Percentiles rank a stretch among this genome's conserved stretches.
Conservation (phyloP, 768 basidiomycete species). For the Lepiota venenata region DNA sequence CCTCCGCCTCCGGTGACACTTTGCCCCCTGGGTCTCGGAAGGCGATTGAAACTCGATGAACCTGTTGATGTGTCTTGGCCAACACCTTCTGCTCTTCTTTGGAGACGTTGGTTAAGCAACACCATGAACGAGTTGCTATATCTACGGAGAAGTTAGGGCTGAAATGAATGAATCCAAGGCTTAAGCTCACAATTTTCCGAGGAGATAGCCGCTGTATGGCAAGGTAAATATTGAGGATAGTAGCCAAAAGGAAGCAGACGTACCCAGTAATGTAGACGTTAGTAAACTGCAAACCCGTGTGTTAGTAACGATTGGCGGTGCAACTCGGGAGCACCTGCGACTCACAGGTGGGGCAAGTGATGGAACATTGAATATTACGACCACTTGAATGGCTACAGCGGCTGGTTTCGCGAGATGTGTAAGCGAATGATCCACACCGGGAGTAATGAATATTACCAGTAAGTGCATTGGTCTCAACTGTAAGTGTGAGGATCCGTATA, state of each 20-base stretch:
- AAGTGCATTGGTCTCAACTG: background rate
- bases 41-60: no score
- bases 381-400: conserved; percentile 1
- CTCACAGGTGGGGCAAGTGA: conserved; percentile 5
- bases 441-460: background rate
- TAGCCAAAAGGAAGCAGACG: background rate
- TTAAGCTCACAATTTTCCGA: conserved; percentile 1
- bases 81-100: background rate
- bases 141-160: background rate
- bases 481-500: background rate
- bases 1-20: no score
- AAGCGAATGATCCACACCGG: background rate
- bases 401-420: background rate
- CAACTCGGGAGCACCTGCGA: no score
- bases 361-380: background rate
- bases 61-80: no score
- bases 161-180: background rate
- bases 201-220: background rate
- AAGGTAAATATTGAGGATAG: background rate
- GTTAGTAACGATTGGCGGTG: background rate
- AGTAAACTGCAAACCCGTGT: background rate
- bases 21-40: no score
- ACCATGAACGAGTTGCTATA: conserved; percentile 12
- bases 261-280: background rate
- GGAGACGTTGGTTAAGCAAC: conserved; percentile 6